Evolutionary conservation across 495 filamentous ascomycete species (phyloP).

Genomic region (Talaromyces nanjingensis): DNA sequence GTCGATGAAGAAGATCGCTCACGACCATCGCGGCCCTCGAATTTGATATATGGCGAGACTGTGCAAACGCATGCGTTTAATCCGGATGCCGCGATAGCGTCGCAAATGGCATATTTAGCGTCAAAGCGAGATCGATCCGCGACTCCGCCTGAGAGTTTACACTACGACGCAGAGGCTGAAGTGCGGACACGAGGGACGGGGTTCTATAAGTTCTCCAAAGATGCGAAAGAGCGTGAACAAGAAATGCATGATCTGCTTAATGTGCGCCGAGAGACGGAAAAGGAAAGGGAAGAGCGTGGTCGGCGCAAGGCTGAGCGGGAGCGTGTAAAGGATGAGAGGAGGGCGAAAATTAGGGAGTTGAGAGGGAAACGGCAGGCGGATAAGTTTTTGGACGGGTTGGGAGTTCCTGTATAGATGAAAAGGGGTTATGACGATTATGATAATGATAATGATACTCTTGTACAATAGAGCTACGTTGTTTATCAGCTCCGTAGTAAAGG

Average conservation of each 20-base stretch:
- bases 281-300: slow-evolving; percentile 45
- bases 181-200: slow-evolving; percentile 81
- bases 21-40: slow-evolving; percentile 54
- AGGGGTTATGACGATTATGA: not conserved
- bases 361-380: slow-evolving; percentile 56
- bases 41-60: slow-evolving; percentile 76
- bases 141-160: slow-evolving; percentile 69
- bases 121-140: slow-evolving; percentile 62
- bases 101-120: slow-evolving; percentile 66
- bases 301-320: slow-evolving; percentile 39
- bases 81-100: slow-evolving; percentile 50
- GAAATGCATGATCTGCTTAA: slow-evolving; percentile 71
- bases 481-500: too few relatives aligned
- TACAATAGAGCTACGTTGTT: not conserved
- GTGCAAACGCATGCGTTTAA: slow-evolving; percentile 77
- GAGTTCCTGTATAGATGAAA: slow-evolving; percentile 3
- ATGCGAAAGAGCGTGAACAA: slow-evolving; percentile 52
- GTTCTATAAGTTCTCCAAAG: slow-evolving; percentile 77
- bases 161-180: slow-evolving; percentile 81
- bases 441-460: not conserved
- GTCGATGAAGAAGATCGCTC: slow-evolving; percentile 43
- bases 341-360: slow-evolving; percentile 53
- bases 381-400: slow-evolving; percentile 54
- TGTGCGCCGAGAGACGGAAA: slow-evolving; percentile 64
- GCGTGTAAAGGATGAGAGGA: slow-evolving; percentile 46